These are phyloP conservation scores for Madurella mycetomatis DNA, from an alignment of 2,329 filamentous ascomycete species.

Conservation along the genomic window DNA sequence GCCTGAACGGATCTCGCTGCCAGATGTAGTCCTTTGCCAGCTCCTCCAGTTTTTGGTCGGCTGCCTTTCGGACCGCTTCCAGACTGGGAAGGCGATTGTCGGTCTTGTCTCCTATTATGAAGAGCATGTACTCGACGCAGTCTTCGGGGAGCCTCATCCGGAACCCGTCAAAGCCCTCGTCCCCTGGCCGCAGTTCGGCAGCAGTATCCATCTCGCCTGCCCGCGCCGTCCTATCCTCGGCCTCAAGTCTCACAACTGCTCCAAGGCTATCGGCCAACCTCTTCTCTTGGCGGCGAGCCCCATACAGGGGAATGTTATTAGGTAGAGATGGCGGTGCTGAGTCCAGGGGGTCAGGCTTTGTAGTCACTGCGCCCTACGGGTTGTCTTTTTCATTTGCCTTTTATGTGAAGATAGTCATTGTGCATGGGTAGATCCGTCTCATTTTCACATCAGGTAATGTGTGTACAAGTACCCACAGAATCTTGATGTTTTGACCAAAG, in stretches of 20 bases:
- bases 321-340: not conserved
- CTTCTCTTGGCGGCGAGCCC: not conserved
- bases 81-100: constrained; percentile 56
- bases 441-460: no score
- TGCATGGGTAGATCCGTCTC: no score
- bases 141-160: constrained; percentile 64
- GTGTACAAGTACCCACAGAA: no score
- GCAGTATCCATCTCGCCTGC: constrained; percentile 14
- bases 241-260: no score
- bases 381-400: no score
- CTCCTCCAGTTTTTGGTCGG: constrained; percentile 56
- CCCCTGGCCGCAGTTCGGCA: constrained; percentile 24
- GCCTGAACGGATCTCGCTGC: constrained; percentile 79
- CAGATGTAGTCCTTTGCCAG: constrained; percentile 86
- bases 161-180: constrained; percentile 29
- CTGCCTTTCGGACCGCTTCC: constrained; percentile 67
- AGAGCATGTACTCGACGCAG: constrained; percentile 78
- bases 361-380: no score
- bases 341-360: no score
- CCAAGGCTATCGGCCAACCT: not conserved
- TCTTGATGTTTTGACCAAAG: no score
- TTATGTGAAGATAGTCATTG: no score
- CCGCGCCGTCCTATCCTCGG: not conserved
- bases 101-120: constrained; percentile 58
- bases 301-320: not conserved